Percentiles rank a stretch among this genome's conserved stretches.
Evolutionary conservation across 768 basidiomycete genomes (phyloP).

Genomic region (Bullera alba): DNA sequence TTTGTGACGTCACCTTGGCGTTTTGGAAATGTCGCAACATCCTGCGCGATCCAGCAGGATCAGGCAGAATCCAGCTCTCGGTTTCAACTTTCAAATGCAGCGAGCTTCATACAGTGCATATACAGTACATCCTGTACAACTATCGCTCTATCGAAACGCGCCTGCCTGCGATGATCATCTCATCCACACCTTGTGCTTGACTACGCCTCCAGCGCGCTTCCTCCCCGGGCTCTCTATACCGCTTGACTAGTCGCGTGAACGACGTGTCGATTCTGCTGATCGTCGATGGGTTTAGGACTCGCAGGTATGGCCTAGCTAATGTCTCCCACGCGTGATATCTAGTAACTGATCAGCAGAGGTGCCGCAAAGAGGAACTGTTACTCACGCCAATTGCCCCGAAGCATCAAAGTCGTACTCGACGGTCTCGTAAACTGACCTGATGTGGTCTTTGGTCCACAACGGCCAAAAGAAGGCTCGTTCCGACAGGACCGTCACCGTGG

Average conservation of each 20-base stretch:
- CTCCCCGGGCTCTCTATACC: slow-evolving; percentile 22
- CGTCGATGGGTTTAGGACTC: slow-evolving; percentile 31
- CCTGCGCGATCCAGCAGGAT: no score
- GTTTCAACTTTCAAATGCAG: no score
- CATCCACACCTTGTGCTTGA: no score
- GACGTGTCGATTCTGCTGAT: slow-evolving; percentile 33
- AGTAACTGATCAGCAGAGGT: background rate
- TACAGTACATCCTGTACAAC: no score
- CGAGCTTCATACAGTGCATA: no score
- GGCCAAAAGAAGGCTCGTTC: slow-evolving; percentile 48
- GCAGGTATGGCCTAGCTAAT: slow-evolving; percentile 32
- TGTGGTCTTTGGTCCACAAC: slow-evolving; percentile 41
- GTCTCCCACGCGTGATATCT: slow-evolving; percentile 46
- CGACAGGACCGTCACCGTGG: slow-evolving; percentile 44
- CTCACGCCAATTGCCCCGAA: slow-evolving; percentile 38
- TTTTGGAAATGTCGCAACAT: no score
- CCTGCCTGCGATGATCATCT: no score
- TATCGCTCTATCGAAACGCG: no score
- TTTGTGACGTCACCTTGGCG: no score
- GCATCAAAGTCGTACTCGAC: slow-evolving; percentile 32
- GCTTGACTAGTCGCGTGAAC: slow-evolving; percentile 40
- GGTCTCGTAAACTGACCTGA: slow-evolving; percentile 32
- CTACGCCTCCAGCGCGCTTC: slow-evolving; percentile 22
- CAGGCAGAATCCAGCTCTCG: no score
- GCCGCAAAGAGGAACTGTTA: background rate